Evolutionary conservation across 352 stramenopile species (phyloP), one percentile per base, ranked within the genome.

Genomic region (Aphanomyces astaci): DNA sequence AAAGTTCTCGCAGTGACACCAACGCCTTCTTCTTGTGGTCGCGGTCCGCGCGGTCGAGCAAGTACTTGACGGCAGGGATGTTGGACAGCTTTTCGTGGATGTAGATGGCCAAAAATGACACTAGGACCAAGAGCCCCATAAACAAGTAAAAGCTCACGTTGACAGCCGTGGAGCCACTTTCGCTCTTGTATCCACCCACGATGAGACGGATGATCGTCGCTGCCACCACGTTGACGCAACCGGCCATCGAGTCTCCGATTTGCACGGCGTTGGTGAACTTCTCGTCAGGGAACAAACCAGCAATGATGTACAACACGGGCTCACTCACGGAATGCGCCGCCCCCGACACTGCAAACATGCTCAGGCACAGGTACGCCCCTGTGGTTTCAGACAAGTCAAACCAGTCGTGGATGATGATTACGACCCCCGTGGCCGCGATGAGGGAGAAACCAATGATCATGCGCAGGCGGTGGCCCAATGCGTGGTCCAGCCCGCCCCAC

Each of bases 181-280:
- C 82, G 56, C 81, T 62, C 22, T 81, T 66, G 7, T 75, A 55
- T 22, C 80, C 78, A 19, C 78, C 79, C 2, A 88, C 76, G 0
- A 76, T 65, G 10, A 87, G 65, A 51, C 77, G 76, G n/a, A 90
- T 64, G 4, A 90, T 17, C 27, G 80, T 89, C 0, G 71, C 66
- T 36, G 84, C 56, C n/a, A 77, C 78, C 59, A 87, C 79, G 74
- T 88, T 88, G 51, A 87, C 32, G 27, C 84, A 73, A 24, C 76
- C 80, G 0, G 77, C 77, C 4, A 49, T 71, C n/a, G 74, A 75
- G 59, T 88, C 86, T 30, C 78, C 81, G 39, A 89, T 81, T 67
- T 89, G 81, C 27, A 90, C 76, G 4, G 77, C 78, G 59, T 89
- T 84, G 4, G 78, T 86, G 67, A 84, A 88, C 64, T 86, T 86